These are phyloP conservation scores for Periconia digitata DNA, from an alignment of 2,329 filamentous ascomycete species.

Conservation along the genomic window DNA sequence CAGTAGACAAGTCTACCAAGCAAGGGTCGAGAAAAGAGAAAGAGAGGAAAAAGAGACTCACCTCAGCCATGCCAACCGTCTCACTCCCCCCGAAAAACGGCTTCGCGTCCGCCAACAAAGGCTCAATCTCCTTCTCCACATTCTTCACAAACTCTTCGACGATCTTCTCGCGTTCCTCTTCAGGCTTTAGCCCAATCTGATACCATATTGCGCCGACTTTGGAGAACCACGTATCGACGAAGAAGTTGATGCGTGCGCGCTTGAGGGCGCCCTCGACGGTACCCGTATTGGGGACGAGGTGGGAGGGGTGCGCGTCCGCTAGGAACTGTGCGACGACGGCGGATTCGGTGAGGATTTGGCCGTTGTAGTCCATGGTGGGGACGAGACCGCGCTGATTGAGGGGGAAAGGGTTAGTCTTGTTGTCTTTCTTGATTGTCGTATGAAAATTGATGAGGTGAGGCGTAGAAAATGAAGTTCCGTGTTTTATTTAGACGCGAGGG, in stretches of 20 bases:
- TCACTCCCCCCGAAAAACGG: slow-evolving; percentile 51
- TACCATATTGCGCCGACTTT: slow-evolving; percentile 59
- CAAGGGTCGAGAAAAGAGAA: background rate
- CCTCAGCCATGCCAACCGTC: slow-evolving; percentile 73
- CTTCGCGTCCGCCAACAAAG: slow-evolving; percentile 56
- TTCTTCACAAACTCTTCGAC: slow-evolving; percentile 56
- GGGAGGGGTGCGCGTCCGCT: slow-evolving; percentile 68
- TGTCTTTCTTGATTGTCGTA: too few species aligned
- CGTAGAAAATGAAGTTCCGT: too few species aligned
- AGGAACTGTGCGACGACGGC: slow-evolving; percentile 72
- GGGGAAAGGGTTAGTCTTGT: slow-evolving; percentile 1
- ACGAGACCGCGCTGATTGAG: slow-evolving; percentile 67
- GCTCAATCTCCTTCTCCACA: slow-evolving; percentile 72
- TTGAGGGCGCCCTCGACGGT: slow-evolving; percentile 58
- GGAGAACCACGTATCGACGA: slow-evolving; percentile 68
- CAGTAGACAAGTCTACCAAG: too few species aligned
- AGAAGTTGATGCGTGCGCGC: slow-evolving; percentile 70
- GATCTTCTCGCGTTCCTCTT: slow-evolving; percentile 53
- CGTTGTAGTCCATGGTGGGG: slow-evolving; percentile 65
- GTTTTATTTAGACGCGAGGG: too few species aligned
- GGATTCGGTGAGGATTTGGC: slow-evolving; percentile 71
- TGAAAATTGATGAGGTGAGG: too few species aligned
- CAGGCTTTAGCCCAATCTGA: slow-evolving; percentile 51
- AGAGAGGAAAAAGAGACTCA: slow-evolving; percentile 38
- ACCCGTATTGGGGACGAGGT: slow-evolving; percentile 62